phyloP scores from a whole-genome alignment of 2,329 filamentous ascomycete species.

The Colletotrichum trifolii region DNA sequence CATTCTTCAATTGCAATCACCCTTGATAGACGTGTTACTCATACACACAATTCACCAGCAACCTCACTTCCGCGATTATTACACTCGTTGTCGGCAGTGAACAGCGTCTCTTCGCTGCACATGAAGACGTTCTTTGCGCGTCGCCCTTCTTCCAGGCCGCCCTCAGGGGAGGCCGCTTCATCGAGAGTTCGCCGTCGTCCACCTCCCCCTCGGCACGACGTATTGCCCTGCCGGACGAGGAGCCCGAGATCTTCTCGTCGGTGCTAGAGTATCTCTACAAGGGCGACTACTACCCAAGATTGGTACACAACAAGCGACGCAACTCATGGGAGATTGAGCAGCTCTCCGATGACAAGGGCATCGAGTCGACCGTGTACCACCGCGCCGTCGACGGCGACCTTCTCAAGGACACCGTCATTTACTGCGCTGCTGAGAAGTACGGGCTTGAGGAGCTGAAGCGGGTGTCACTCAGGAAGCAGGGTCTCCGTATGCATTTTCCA shows the following conservation, averaged over 20 bases:
- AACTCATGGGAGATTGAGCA: slow-evolving; percentile 87
- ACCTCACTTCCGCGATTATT: slow-evolving; percentile 75
- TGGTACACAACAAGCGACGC: slow-evolving; percentile 83
- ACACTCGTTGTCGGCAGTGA: slow-evolving; percentile 84
- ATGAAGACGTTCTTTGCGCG: slow-evolving; percentile 83
- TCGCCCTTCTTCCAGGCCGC: slow-evolving; percentile 82
- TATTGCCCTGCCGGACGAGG: slow-evolving; percentile 84
- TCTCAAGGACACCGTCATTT: slow-evolving; percentile 89
- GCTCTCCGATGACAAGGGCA: slow-evolving; percentile 55
- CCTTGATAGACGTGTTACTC: not conserved
- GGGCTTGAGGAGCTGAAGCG: slow-evolving; percentile 86
- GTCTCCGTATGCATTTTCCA: slow-evolving; percentile 69
- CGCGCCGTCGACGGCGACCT: slow-evolving; percentile 73
- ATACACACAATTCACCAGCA: slow-evolving; percentile 51
- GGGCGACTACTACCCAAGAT: slow-evolving; percentile 88
- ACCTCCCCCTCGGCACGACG: slow-evolving; percentile 61
- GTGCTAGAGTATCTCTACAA: slow-evolving; percentile 94
- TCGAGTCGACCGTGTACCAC: slow-evolving; percentile 77
- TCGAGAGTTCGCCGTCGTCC: slow-evolving; percentile 58
- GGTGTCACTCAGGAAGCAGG: slow-evolving; percentile 87
- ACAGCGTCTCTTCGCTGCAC: slow-evolving; percentile 89
- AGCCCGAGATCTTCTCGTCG: slow-evolving; percentile 90
- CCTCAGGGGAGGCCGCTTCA: slow-evolving; percentile 71
- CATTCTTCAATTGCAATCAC: not conserved
- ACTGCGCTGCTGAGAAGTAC: slow-evolving; percentile 89